Base-by-base conservation (phyloP, 2,329 filamentous ascomycete species). In the Septoria linicola region DNA sequence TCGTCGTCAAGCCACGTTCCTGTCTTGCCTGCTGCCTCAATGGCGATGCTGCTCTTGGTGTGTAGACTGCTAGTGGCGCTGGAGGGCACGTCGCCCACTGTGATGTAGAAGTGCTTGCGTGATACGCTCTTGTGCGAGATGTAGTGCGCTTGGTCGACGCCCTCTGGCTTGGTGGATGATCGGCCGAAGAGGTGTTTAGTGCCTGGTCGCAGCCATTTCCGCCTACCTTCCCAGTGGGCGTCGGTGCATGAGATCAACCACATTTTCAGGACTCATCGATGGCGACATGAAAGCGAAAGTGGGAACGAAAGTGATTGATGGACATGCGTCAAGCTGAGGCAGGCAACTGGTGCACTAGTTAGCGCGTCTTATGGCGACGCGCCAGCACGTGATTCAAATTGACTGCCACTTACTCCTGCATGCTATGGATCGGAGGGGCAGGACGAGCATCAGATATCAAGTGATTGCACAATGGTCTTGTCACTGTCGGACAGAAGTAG, bases 81-180 rank as follows among this genome's bases (percentile, higher is more conserved):
- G 11, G 83, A 73, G 34, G 76, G 72, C 31, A 92, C 85, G 0
- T 72, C 62, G 40, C 79, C 82, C 5, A 97, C 82, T 35, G 83
- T 79, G 43, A 99, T 84, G 25, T 84, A 84, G 58, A 96, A 74
- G 70, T 99, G 93, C 65, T 93, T 89, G 50, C 92, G 80, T 25
- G 93, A 99, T 41, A 99, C 88, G 1, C 85, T 87, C 64, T 87
- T 88, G 64, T 93, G 81, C 4, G 85, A 81, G 59, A 96, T 87
- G 19, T 80, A 83, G 59, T 88, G 82, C 2, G 82, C 51, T 17
- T 65, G 65, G 21, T 66, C 77, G 61, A 76, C 62, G 36, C 63
- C 41, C 23, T 51, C 36, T 11, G 48, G 58, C 30, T 55, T 64
- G 82, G 83, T 76, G 63, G 87, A 80, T 31, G 88, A 90, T 58